Conservation (phyloP, 208 protist species). For the Histomonas meleagridis region DNA sequence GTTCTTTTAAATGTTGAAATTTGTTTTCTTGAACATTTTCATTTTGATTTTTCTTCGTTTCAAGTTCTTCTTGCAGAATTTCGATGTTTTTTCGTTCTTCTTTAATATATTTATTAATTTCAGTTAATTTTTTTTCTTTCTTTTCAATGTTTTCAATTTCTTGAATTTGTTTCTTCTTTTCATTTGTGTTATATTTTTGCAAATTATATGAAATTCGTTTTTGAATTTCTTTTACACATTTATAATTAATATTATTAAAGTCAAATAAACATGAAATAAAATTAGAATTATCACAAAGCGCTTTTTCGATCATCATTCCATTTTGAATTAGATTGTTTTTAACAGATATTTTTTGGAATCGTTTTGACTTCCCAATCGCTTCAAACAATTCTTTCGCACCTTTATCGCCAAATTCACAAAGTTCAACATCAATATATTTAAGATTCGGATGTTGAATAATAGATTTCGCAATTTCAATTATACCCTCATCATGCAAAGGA, state of each 20-base stretch:
- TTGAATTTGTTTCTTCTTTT: neutral
- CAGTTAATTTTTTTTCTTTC: neutral
- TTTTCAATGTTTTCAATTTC: neutral
- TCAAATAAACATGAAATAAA: neutral
- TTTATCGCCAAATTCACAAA: neutral
- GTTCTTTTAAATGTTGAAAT: too few species aligned
- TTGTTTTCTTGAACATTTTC: too few species aligned
- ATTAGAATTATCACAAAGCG: neutral
- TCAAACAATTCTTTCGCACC: neutral
- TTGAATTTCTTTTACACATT: neutral
- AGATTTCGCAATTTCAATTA: neutral
- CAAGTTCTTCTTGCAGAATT: neutral
- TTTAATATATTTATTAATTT: neutral
- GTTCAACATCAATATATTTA: neutral
- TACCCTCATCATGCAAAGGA: neutral
- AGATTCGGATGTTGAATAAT: neutral
- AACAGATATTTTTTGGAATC: neutral
- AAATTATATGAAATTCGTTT: too few species aligned
- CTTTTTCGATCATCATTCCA: neutral
- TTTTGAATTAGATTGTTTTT: conserved; percentile 5
- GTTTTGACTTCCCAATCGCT: neutral
- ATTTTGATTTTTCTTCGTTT: too few species aligned
- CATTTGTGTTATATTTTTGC: neutral
- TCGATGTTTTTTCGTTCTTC: neutral
- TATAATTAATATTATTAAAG: neutral